Evolutionary conservation across 352 stramenopile genomes (phyloP).

Genomic region (Phytophthora niederhauseri): DNA sequence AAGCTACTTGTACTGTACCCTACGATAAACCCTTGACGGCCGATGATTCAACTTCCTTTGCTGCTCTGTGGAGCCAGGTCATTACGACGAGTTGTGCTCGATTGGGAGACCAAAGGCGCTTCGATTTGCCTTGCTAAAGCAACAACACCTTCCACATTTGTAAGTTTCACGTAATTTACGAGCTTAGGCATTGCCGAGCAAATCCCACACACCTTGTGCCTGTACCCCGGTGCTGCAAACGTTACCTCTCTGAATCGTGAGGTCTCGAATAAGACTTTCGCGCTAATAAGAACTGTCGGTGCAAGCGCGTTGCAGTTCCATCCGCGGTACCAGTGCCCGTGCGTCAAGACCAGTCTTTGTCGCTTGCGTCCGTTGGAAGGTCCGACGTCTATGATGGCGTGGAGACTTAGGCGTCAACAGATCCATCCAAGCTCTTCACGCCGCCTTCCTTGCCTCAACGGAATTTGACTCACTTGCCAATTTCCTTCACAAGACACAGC

Average conservation of each 20-base stretch:
- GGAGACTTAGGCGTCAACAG: background rate
- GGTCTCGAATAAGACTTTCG: slow-evolving; percentile 5
- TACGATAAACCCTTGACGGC: background rate
- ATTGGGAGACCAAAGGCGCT: background rate
- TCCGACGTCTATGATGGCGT: background rate
- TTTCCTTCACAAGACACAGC: background rate
- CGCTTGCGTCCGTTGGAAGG: slow-evolving; percentile 1
- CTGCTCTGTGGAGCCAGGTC: too few relatives aligned
- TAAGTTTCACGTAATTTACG: background rate
- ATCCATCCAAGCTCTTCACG: background rate
- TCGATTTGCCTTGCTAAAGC: background rate
- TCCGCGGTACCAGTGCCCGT: background rate
- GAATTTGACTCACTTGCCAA: background rate
- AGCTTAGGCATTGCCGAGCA: background rate
- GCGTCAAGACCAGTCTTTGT: background rate
- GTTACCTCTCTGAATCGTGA: background rate
- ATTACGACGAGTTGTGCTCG: too few relatives aligned
- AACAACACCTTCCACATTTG: background rate
- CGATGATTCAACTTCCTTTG: background rate
- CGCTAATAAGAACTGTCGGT: background rate
- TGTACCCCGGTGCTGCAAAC: too few relatives aligned
- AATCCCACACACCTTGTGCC: background rate
- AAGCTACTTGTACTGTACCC: background rate
- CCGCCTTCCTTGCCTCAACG: background rate
- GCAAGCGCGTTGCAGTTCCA: background rate